phyloP scores from a whole-genome alignment of 1,139 yeast species.

The Taphrina sp. region DNA sequence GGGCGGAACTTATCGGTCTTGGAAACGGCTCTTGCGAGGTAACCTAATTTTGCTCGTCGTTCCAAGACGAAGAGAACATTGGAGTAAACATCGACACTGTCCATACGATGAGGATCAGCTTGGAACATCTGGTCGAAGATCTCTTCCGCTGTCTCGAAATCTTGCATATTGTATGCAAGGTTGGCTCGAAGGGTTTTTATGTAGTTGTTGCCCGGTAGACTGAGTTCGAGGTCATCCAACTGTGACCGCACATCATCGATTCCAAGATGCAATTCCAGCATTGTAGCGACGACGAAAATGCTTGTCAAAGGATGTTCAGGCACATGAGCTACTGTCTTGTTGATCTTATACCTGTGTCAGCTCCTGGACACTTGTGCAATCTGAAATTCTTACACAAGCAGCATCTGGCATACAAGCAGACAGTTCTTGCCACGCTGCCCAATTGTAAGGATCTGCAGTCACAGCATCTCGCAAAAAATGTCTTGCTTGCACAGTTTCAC shows the following conservation, averaged over 20 bases:
- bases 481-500: no score
- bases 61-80: constrained; percentile 94
- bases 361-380: no score
- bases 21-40: constrained; percentile 79
- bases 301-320: constrained; percentile 56
- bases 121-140: constrained; percentile 72
- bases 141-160: constrained; percentile 73
- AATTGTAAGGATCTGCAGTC: constrained; percentile 49
- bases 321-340: constrained; percentile 36
- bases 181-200: constrained; percentile 78
- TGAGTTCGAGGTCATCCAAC: constrained; percentile 50
- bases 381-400: constrained; percentile 51
- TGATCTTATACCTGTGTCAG: no score
- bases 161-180: constrained; percentile 67
- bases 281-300: constrained; percentile 65
- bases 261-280: constrained; percentile 78
- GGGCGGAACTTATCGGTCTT: constrained; percentile 84
- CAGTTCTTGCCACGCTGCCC: constrained; percentile 93
- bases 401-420: constrained; percentile 53
- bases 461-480: neutral
- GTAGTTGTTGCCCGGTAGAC: constrained; percentile 72
- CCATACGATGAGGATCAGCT: constrained; percentile 82
- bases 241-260: constrained; percentile 54
- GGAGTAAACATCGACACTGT: constrained; percentile 87
- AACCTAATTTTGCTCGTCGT: constrained; percentile 77